phyloP scores from a whole-genome alignment of 352 stramenopile genomes.

The Phytophthora macrochlamydospora region DNA sequence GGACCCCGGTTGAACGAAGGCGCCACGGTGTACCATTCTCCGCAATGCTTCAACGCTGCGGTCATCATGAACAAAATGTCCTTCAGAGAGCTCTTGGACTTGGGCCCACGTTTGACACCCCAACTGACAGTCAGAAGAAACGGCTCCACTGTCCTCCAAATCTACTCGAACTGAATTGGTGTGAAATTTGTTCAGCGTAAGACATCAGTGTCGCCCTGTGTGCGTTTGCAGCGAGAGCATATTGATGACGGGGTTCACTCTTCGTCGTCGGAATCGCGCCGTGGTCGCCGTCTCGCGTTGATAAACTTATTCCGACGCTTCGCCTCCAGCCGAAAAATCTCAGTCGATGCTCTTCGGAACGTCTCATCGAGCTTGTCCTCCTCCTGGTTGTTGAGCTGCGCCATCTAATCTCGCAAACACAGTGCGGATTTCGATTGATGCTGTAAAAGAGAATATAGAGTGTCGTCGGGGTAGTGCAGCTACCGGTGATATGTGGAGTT shows the following conservation, averaged over 20 bases:
- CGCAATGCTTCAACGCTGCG: conserved; percentile 5
- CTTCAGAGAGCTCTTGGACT: conserved; percentile 1
- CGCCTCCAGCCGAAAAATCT: background rate
- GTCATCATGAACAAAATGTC: conserved; percentile 10
- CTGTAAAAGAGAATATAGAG: too few relatives aligned
- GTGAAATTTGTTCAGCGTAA: background rate
- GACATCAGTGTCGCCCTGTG: background rate
- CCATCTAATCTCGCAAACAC: too few relatives aligned
- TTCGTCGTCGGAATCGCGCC: background rate
- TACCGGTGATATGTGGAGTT: too few relatives aligned
- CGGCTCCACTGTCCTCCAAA: conserved; percentile 1
- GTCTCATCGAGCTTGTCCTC: background rate
- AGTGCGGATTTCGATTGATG: too few relatives aligned
- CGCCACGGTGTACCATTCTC: conserved; percentile 2
- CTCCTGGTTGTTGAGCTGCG: background rate
- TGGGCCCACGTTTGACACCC: background rate
- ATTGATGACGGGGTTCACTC: background rate
- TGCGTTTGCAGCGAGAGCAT: background rate
- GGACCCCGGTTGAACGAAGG: background rate
- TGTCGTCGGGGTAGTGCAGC: too few relatives aligned
- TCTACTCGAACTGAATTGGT: background rate
- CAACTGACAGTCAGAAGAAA: background rate
- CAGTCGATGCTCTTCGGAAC: background rate
- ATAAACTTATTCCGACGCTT: background rate
- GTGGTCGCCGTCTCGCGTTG: background rate